Percentiles rank a stretch among this genome's conserved stretches.
phyloP scores from a whole-genome alignment of 306 rosid species.

The Acacia crassicarpa region DNA sequence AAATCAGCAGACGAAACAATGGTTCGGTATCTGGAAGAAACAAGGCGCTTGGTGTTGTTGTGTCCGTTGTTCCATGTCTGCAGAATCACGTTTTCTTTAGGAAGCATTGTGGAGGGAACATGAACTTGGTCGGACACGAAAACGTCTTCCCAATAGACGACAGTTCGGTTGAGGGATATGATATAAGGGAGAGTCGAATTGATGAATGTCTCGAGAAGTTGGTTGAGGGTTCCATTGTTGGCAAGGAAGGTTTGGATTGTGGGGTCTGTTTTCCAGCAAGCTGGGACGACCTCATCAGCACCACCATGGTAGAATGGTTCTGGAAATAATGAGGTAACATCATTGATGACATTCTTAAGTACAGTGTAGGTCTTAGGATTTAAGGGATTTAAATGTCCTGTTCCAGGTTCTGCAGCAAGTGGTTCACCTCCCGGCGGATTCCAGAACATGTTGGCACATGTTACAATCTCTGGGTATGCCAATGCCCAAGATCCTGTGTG shows the following conservation, averaged over 20 bases:
- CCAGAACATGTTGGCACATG: slow-evolving; percentile 95
- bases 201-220: slow-evolving; percentile 70
- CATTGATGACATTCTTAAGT: slow-evolving; percentile 60
- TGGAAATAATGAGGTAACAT: slow-evolving; percentile 60
- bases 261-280: slow-evolving; percentile 83
- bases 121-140: slow-evolving; percentile 42
- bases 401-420: slow-evolving; percentile 81
- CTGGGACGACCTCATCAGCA: slow-evolving; percentile 74
- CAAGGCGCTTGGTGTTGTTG: slow-evolving; percentile 66
- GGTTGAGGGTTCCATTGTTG: slow-evolving; percentile 66
- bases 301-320: slow-evolving; percentile 77
- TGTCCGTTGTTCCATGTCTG: slow-evolving; percentile 91
- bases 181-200: slow-evolving; percentile 71
- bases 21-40: slow-evolving; percentile 63
- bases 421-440: slow-evolving; percentile 57
- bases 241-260: slow-evolving; percentile 54
- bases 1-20: slow-evolving; percentile 76
- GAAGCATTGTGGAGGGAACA: slow-evolving; percentile 48
- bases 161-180: slow-evolving; percentile 74
- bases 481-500: slow-evolving; percentile 92
- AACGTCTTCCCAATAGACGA: slow-evolving; percentile 84
- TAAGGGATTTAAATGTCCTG: slow-evolving; percentile 88
- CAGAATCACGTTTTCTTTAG: slow-evolving; percentile 57
- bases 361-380: slow-evolving; percentile 80
- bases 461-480: slow-evolving; percentile 79